phyloP scores from a whole-genome alignment of 2,329 filamentous ascomycete species.

The Podosphaera aphanis region DNA sequence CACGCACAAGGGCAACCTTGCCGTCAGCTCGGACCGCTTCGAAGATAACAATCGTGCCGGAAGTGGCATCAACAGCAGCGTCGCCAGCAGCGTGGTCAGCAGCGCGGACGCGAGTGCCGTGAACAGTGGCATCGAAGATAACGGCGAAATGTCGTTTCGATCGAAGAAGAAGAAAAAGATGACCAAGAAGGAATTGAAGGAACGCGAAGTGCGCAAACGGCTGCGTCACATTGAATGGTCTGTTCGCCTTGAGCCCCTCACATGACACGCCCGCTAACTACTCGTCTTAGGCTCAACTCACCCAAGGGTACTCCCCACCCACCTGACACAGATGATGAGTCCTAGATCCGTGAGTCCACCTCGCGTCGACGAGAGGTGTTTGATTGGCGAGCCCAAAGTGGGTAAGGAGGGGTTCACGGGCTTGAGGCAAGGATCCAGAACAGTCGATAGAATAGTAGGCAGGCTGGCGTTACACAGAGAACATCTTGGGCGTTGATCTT shows the following conservation, averaged over 20 bases:
- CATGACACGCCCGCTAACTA: constrained; percentile 22
- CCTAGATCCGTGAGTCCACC: too few species aligned
- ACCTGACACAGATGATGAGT: constrained; percentile 15
- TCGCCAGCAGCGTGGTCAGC: constrained; percentile 31
- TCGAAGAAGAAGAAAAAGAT: constrained; percentile 94
- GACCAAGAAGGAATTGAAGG: constrained; percentile 90
- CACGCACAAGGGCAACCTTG: constrained; percentile 56
- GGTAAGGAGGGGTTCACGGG: neutral
- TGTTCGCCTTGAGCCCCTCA: constrained; percentile 8
- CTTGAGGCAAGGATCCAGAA: neutral
- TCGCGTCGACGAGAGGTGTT: too few species aligned
- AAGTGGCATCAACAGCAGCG: constrained; percentile 32
- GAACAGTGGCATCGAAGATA: constrained; percentile 69
- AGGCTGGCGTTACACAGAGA: neutral
- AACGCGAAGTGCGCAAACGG: constrained; percentile 65
- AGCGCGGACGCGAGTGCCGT: constrained; percentile 37
- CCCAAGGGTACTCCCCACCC: constrained; percentile 16
- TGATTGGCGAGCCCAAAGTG: too few species aligned
- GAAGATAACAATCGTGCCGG: constrained; percentile 53
- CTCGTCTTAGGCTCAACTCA: constrained; percentile 22
- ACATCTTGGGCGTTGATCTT: neutral
- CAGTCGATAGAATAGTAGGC: neutral
- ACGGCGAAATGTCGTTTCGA: constrained; percentile 66
- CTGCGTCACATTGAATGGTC: constrained; percentile 63
- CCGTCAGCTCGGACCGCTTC: constrained; percentile 59